Percentiles rank a stretch among this genome's conserved stretches.
These are phyloP conservation scores for Linum trigynum DNA, from an alignment of 345 rosid genomes.

Conservation along the genomic window DNA sequence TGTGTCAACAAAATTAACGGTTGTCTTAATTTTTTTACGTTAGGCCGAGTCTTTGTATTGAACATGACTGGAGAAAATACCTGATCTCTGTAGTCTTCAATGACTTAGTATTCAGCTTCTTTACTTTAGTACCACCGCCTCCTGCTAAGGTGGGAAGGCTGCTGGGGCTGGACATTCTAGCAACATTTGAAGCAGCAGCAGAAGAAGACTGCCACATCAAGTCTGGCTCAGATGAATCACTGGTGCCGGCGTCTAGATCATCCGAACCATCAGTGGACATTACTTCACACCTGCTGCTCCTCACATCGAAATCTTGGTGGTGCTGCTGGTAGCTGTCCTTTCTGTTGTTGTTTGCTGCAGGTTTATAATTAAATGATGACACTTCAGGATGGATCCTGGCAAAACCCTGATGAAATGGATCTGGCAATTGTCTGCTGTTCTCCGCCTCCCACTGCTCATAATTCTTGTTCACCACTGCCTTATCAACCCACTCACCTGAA, in stretches of 20 bases:
- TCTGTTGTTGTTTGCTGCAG: slow-evolving; percentile 18
- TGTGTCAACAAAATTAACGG: no score
- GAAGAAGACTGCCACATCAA: slow-evolving; percentile 35
- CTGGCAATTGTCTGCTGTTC: slow-evolving; percentile 29
- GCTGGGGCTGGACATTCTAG: slow-evolving; percentile 30
- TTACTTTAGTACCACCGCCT: slow-evolving; percentile 17
- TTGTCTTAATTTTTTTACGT: no score
- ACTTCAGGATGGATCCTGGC: slow-evolving; percentile 34
- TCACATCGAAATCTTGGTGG: slow-evolving; percentile 37
- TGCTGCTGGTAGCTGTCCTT: slow-evolving; percentile 19
- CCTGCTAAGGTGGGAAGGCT: slow-evolving; percentile 31
- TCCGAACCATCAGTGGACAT: slow-evolving; percentile 24
- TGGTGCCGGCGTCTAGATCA: slow-evolving; percentile 22
- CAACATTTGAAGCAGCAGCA: slow-evolving; percentile 16
- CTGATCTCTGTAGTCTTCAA: slow-evolving; percentile 21
- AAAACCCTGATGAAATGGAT: slow-evolving; percentile 17
- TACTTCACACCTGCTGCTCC: slow-evolving; percentile 26
- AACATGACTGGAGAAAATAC: slow-evolving; percentile 18
- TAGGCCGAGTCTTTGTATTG: no score
- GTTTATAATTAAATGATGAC: neutral
- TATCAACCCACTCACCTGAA: slow-evolving; percentile 24
- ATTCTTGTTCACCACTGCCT: slow-evolving; percentile 22
- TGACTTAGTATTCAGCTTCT: slow-evolving; percentile 12
- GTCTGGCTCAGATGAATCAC: slow-evolving; percentile 59
- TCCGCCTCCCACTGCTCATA: slow-evolving; percentile 25